Percentiles rank a stretch among this genome's conserved stretches.
Evolutionary conservation across 2,329 filamentous ascomycete species (phyloP).

Genomic region (Verticillium zaregamsianum): DNA sequence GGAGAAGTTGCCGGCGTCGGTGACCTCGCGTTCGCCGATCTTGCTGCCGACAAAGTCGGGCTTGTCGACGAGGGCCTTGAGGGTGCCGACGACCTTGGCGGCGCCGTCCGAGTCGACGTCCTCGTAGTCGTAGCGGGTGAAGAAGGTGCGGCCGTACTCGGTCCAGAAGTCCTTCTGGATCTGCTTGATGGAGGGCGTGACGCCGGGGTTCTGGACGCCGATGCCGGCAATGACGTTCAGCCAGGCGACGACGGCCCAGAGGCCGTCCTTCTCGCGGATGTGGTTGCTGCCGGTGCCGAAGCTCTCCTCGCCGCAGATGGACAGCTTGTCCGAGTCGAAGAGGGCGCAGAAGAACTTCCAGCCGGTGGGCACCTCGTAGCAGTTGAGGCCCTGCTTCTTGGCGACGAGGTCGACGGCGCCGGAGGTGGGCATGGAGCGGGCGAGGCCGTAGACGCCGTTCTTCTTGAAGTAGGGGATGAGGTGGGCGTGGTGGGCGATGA

Average conservation of each 20-base stretch:
- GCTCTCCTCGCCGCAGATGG: constrained; percentile 97
- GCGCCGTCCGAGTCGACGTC: constrained; percentile 88
- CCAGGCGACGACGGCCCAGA: constrained; percentile 98
- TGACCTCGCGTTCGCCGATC: constrained; percentile 72
- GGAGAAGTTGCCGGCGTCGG: constrained; percentile 90
- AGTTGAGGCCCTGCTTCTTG: constrained; percentile 84
- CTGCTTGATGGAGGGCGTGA: constrained; percentile 86
- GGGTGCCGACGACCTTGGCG: constrained; percentile 79
- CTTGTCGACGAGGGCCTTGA: constrained; percentile 74
- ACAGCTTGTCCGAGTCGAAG: constrained; percentile 91
- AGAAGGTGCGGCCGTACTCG: constrained; percentile 95
- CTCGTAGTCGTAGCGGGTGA: constrained; percentile 98
- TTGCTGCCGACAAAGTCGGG: constrained; percentile 75
- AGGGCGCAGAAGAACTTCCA: constrained; percentile 99
- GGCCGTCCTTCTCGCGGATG: constrained; percentile 97
- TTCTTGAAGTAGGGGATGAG: constrained; percentile 98
- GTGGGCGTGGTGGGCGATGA: constrained; percentile 94
- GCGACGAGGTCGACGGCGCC: constrained; percentile 94
- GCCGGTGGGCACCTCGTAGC: constrained; percentile 95
- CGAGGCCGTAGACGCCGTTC: constrained; percentile 91
- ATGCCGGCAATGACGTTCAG: constrained; percentile 97
- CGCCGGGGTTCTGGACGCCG: constrained; percentile 72
- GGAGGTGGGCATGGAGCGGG: constrained; percentile 95
- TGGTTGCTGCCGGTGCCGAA: constrained; percentile 98
- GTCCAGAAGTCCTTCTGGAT: constrained; percentile 98